Conservation (phyloP, 306 rosid species). For the Arachis stenosperma region DNA sequence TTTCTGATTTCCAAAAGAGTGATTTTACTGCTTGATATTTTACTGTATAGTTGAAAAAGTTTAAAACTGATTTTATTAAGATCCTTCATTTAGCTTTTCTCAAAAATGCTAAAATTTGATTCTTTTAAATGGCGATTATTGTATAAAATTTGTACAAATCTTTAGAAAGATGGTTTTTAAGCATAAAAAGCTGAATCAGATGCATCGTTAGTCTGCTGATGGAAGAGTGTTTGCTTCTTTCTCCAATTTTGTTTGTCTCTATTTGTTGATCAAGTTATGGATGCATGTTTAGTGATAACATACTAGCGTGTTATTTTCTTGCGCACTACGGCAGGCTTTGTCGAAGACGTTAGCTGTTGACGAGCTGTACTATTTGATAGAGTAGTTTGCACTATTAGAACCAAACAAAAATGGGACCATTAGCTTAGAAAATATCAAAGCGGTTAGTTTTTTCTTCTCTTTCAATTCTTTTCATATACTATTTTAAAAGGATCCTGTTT, state of each 20-base stretch:
- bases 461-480: slow-evolving; percentile 6
- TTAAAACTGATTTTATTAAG: too few species aligned
- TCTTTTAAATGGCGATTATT: too few species aligned
- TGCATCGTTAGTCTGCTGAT: neutral
- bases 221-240: slow-evolving; percentile 24
- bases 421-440: slow-evolving; percentile 70
- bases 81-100: too few species aligned
- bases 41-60: too few species aligned
- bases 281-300: slow-evolving; percentile 21
- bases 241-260: neutral
- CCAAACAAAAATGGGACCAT: slow-evolving; percentile 72
- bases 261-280: neutral
- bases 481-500: slow-evolving; percentile 28
- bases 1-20: too few species aligned
- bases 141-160: too few species aligned
- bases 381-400: slow-evolving; percentile 68
- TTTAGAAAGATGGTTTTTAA: too few species aligned
- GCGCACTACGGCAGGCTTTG: slow-evolving; percentile 65
- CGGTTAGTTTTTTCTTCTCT: slow-evolving; percentile 53
- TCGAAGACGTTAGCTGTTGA: slow-evolving; percentile 77
- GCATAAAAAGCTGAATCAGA: too few species aligned
- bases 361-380: slow-evolving; percentile 68
- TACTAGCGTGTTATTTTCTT: slow-evolving; percentile 26
- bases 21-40: too few species aligned
- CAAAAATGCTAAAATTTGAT: too few species aligned